Evolutionary conservation across 306 rosid species (phyloP), one percentile per base, ranked within the genome.

Genomic region (Dalbergia cochinchinensis): DNA sequence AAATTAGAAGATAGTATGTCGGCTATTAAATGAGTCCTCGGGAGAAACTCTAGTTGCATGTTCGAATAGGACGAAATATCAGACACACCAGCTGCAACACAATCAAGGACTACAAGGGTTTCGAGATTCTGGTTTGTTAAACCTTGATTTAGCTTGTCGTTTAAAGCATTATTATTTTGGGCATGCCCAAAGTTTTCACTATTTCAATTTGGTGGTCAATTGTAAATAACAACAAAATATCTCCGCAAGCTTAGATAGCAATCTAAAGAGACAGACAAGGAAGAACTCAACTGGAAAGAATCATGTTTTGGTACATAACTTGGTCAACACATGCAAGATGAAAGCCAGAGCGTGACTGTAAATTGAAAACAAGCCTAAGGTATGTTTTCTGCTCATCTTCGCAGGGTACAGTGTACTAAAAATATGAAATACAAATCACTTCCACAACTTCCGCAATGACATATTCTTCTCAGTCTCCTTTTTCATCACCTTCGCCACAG

Each of bases 401-500:
- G 33, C 26, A 78, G 22, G 81, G 76, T 20, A 26, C 3, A 85
- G 54, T 5, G 53, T 22, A 60, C 37, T 34, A 68, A 26, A 73
- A 63, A 77, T 57, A 77, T 35, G 13, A 84, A 84, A 62, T 57
- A 65, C 66, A 84, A 69, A 62, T 85, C 88, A 96, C 88, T 96
- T 91, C 99, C 99, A 96, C 65, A 96, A 86, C 94, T 96, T 96
- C 74, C 98, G 92, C 84, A 96, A 78, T 5, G 99, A 96, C 99
- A 96, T 91, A 69, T 91, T 96, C 84, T 93, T 96, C 87, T 93
- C 96, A 0, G 92, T 91, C 73, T 96, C 99, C 97, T 93, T 91
- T 79, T 96, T 96, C 99, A 93, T 96, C n/a, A 93, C 99, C 93
- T 96, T 96, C 42, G 98, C 99, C 69, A 96, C 99, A 4, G 97